Conservation (phyloP, 495 filamentous ascomycete genomes). For the Immersiella caudata region DNA sequence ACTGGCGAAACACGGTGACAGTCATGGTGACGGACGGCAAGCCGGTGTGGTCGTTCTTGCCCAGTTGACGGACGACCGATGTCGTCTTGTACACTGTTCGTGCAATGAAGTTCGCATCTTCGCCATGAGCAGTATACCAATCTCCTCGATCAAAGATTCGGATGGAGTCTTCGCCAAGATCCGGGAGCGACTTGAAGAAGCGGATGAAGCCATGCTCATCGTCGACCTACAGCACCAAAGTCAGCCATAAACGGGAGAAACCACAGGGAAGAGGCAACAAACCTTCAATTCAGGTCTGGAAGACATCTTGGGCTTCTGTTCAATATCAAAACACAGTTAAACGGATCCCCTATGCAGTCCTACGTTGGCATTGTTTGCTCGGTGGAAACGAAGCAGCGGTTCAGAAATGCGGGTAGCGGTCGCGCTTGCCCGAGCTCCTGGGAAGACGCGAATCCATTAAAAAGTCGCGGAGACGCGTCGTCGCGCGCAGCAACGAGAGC, state of each 20-base stretch:
- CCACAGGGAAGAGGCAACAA: constrained; percentile 16
- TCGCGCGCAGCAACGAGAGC: neutral
- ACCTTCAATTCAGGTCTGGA: constrained; percentile 92
- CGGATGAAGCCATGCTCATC: constrained; percentile 95
- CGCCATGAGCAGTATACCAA: constrained; percentile 91
- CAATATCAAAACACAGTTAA: constrained; percentile 1
- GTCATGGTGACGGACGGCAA: constrained; percentile 93
- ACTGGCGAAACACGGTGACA: constrained; percentile 90
- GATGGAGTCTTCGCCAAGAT: constrained; percentile 69
- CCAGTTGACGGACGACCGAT: constrained; percentile 87
- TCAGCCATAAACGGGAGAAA: constrained; percentile 19
- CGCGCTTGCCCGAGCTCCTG: neutral
- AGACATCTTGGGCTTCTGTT: constrained; percentile 62
- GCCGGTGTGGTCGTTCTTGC: constrained; percentile 76
- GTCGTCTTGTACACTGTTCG: constrained; percentile 96
- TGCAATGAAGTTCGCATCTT: constrained; percentile 92
- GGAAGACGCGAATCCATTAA: constrained; percentile 37
- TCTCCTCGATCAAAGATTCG: constrained; percentile 94
- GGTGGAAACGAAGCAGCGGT: neutral
- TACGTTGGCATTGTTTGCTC: neutral
- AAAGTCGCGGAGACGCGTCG: constrained; percentile 27
- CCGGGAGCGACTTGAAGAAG: constrained; percentile 82
- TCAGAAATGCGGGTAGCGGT: neutral
- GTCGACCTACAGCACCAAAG: constrained; percentile 67
- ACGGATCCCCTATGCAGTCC: neutral